These are phyloP conservation scores for Bacterosira constricta DNA, from an alignment of 108 stramenopile genomes.

Conservation along the genomic window DNA sequence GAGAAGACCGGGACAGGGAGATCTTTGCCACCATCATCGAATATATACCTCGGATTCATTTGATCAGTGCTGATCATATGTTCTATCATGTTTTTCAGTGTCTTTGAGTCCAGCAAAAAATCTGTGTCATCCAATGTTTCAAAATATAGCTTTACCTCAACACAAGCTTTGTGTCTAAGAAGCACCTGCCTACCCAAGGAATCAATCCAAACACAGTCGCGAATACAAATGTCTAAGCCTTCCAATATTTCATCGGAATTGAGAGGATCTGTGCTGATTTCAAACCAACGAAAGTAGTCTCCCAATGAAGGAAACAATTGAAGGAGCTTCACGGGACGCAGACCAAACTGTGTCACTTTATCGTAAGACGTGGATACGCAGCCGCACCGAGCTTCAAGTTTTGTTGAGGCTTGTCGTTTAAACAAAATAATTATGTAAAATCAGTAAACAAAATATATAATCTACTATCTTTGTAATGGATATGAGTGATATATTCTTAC, in stretches of 20 bases:
- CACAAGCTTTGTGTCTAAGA: not conserved
- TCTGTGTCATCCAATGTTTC: not conserved
- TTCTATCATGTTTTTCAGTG: too few species aligned
- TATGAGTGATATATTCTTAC: too few species aligned
- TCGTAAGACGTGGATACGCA: conserved; percentile 11
- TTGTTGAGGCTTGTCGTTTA: too few species aligned
- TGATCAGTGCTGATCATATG: too few species aligned
- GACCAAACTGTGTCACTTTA: conserved; percentile 14
- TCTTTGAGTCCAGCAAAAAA: too few species aligned
- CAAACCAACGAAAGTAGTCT: conserved; percentile 15
- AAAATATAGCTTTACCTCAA: not conserved
- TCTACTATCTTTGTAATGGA: too few species aligned
- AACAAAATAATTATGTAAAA: too few species aligned
- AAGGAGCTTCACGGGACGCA: conserved; percentile 18
- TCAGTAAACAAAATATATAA: too few species aligned
- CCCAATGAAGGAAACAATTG: not conserved
- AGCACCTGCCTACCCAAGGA: not conserved
- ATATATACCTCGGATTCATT: too few species aligned
- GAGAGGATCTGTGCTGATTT: not conserved
- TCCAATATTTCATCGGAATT: not conserved
- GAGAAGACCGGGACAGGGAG: too few species aligned
- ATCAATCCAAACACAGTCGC: conserved; percentile 9
- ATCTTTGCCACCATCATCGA: too few species aligned
- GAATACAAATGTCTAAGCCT: not conserved
- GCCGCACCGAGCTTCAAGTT: too few species aligned